Conservation (phyloP, 371 early-diverging fungal species). For the Actinomortierella ambigua region DNA sequence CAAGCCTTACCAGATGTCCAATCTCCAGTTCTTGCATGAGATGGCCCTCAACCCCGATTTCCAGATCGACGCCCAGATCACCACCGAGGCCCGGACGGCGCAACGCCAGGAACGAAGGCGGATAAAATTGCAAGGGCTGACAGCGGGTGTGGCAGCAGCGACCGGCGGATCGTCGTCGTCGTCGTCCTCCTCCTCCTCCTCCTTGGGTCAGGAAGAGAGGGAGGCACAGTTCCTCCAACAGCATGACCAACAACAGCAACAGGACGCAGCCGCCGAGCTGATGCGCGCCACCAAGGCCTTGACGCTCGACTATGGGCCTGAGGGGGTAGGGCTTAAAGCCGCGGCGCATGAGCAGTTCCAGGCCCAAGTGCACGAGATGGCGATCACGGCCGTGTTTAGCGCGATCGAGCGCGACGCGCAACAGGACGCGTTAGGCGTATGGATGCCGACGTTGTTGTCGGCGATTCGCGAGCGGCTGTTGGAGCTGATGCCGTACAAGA, state of each 20-base stretch:
- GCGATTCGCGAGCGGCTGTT: conserved; percentile 29
- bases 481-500: conserved; percentile 25
- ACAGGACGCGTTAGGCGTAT: conserved; percentile 22
- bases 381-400: conserved; percentile 37
- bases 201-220: neutral
- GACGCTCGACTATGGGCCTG: no score
- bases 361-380: conserved; percentile 24
- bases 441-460: conserved; percentile 28
- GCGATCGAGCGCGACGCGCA: conserved; percentile 32
- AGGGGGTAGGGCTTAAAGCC: no score
- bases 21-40: conserved; percentile 31
- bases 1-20: conserved; percentile 21
- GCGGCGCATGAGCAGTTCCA: conserved; percentile 12
- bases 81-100: no score
- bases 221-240: neutral
- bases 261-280: no score
- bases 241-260: no score
- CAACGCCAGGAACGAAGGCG: no score
- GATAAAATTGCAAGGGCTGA: no score
- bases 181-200: no score
- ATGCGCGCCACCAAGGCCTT: no score
- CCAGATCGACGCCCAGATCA: conserved; percentile 16
- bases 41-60: conserved; percentile 28
- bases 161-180: no score
- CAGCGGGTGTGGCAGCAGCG: no score